These are phyloP conservation scores for Cucumis sativus DNA, from an alignment of 306 rosid genomes.

Conservation along the genomic window DNA sequence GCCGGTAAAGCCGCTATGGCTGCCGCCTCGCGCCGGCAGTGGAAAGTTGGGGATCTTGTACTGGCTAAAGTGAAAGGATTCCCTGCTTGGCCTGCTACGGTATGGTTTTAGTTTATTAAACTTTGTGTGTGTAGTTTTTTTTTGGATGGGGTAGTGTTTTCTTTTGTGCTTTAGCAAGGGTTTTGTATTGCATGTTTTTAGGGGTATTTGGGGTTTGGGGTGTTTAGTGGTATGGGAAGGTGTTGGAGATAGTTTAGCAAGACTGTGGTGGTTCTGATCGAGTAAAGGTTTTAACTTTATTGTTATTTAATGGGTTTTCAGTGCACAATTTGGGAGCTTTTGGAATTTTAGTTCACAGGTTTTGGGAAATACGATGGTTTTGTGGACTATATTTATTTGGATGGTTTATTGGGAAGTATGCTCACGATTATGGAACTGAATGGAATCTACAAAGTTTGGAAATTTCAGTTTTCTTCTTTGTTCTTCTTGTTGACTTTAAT, in stretches of 20 bases:
- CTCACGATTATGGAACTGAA: neutral
- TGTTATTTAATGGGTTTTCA: neutral
- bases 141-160: neutral
- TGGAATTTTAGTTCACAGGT: neutral
- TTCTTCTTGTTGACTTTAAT: neutral
- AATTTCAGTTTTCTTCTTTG: neutral
- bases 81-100: constrained; percentile 99
- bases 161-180: constrained; percentile 10
- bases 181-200: constrained; percentile 20
- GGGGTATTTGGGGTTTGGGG: neutral
- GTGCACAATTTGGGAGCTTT: neutral
- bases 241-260: neutral
- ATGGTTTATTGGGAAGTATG: neutral
- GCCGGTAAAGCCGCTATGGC: constrained; percentile 62
- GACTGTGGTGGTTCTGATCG: constrained; percentile 22
- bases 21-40: constrained; percentile 77
- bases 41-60: constrained; percentile 96
- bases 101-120: constrained; percentile 9
- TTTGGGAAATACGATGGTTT: neutral
- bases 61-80: constrained; percentile 92
- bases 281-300: neutral
- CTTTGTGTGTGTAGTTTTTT: neutral
- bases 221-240: constrained; percentile 10
- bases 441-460: neutral
- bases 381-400: neutral